Base-by-base conservation (phyloP, 1,139 yeast species). In the Geotrichum restrictum region DNA sequence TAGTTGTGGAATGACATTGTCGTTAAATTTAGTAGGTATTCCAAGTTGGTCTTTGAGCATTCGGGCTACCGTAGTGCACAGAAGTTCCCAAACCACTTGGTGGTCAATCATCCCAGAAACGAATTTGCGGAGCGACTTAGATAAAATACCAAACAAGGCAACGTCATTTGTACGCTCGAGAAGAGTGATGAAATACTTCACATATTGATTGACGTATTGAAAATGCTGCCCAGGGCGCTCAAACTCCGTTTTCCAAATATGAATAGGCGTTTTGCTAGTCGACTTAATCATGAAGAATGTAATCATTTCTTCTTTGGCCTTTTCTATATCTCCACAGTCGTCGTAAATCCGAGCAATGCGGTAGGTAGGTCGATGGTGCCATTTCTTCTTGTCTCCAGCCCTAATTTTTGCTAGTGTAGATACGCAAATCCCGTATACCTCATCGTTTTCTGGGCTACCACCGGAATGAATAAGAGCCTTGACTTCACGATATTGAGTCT, bases 211-310 rank as follows among this genome's bases (percentile, higher is more conserved):
- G 16, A 87, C 85, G 68, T 86, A 89, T 37, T 80, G 80, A 64
- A 88, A 93, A 67, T 93, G 97, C 61, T 87, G 88, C 0, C 99
- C 99, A 0, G 98, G 94, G 16, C 95, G 71, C 68, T 94, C 98
- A 60, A 75, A 69, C 48, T 89, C 96, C 0, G 97, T 95, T 62
- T 88, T 88, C 98, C 98, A 93, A 52, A 93, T 87, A 63, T 80
- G 86, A 0, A 91, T 81, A 42, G 94, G 75, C 6, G 84, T 79
- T 62, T 91, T 88, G 52, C 82, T 80, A 2, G 7, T 52, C 3
- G 88, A 75, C 59, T 83, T 87, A 49, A 88, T 67, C 3, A 86
- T 77, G 51, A 91, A 78, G 29, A 88, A 73, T 1, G 74, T 65
- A 1, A 79, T 71, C 80, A 93, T 79, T 58, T 84, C 88, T 13